Base-by-base conservation (phyloP, 2,329 filamentous ascomycete species). In the Trichoderma lentiforme region DNA sequence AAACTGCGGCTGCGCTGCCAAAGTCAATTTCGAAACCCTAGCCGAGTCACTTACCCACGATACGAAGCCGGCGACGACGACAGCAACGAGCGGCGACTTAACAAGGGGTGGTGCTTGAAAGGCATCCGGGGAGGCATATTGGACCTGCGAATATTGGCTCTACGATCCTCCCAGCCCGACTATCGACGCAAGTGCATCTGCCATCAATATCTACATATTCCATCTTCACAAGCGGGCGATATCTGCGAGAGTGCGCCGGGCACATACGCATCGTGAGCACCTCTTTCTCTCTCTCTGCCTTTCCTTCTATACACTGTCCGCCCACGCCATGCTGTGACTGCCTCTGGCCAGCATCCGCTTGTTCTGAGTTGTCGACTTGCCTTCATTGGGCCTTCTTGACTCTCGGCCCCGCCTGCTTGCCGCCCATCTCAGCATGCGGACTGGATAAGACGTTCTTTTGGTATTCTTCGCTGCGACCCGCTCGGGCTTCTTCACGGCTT, bases 291-390 rank as follows among this genome's bases (percentile, higher is more conserved):
- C 36, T 43, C 28, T 36, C 67, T 70, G 26, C 47, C 8, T 53
- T 30, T 36, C 28, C 53, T 26, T 51, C n/a, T 8, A 18, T 7
- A 6, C n/a, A 26, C 61, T 47, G 30, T 65, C 66, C 34, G 53
- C 66, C 14, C 70, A 30, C 72, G 57, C 63, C 43, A 71, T 73
- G 72, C 51, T 71, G 69, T 71, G 47, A 68, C 63, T 71, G 72
- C 72, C 69, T 67, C 60, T 63, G 61, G 68, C 18, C 57, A 62
- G 47, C 26, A 57, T 47, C 61, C 47, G 36, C 53, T 12, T 56
- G 28, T 71, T 24, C 58, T 58, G 69, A 63, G 21, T 30, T 58
- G n/a, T 71, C 28, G 57, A 64, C 65, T 53, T 47, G 65, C 28
- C 47, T 60, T 64, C 28, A 67, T 73, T 71, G 72, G 69, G 47